Conservation (phyloP, 371 early-diverging fungal species). For the Zopfochytrium polystomum region DNA sequence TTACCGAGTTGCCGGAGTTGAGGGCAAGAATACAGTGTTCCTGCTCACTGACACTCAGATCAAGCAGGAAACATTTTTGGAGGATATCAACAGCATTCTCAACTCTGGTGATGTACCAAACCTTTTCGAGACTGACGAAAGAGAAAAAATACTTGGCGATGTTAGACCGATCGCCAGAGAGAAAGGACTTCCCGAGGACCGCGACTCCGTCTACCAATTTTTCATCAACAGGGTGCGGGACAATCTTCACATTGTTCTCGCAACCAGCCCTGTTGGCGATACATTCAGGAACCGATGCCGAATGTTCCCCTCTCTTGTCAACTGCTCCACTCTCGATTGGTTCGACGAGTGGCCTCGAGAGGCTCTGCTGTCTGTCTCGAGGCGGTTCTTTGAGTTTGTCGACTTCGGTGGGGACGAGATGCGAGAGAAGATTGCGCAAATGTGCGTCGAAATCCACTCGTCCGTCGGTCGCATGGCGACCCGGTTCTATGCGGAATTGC, state of each 20-base stretch:
- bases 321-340: slow-evolving; percentile 60
- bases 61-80: slow-evolving; percentile 53
- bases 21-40: slow-evolving; percentile 57
- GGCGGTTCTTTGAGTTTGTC: slow-evolving; percentile 52
- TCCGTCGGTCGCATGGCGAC: slow-evolving; percentile 50
- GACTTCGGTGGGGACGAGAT: slow-evolving; percentile 53
- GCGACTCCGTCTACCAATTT: slow-evolving; percentile 54
- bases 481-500: slow-evolving; percentile 48
- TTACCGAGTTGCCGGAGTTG: slow-evolving; percentile 52
- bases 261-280: slow-evolving; percentile 57
- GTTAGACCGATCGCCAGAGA: slow-evolving; percentile 47
- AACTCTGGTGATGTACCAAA: slow-evolving; percentile 59
- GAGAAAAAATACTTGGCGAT: slow-evolving; percentile 55
- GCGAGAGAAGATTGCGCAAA: slow-evolving; percentile 48
- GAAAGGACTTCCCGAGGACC: slow-evolving; percentile 52
- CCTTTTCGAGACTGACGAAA: slow-evolving; percentile 54
- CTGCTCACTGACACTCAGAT: slow-evolving; percentile 58
- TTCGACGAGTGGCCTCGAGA: slow-evolving; percentile 60
- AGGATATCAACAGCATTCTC: slow-evolving; percentile 56
- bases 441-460: slow-evolving; percentile 56
- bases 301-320: slow-evolving; percentile 61
- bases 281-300: slow-evolving; percentile 54
- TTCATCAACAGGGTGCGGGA: slow-evolving; percentile 58
- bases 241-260: slow-evolving; percentile 58
- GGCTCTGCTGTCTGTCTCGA: slow-evolving; percentile 52